A percentile compares a stretch with the other conserved stretches of the same genome.
Conservation (phyloP, 768 basidiomycete species). For the Pleurotus platypus region DNA sequence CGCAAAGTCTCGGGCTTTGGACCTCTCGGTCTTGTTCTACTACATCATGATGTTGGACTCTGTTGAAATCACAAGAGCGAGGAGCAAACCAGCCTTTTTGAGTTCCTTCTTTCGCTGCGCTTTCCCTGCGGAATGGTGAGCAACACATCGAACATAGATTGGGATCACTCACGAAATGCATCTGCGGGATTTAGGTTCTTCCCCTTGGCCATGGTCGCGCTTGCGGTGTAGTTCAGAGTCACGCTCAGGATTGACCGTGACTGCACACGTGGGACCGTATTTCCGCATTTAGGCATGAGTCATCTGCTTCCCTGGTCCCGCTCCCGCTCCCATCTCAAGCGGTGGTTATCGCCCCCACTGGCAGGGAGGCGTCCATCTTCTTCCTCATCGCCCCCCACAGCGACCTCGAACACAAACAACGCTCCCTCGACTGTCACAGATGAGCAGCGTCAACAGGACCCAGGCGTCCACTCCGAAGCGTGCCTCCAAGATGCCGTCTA, state of each 20-base stretch:
- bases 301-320: neutral
- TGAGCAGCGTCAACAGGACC: slow-evolving; percentile 33
- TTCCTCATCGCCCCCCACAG: neutral
- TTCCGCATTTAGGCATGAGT: neutral
- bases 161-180: slow-evolving; percentile 65
- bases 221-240: neutral
- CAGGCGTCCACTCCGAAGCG: slow-evolving; percentile 49
- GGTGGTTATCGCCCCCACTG: slow-evolving; percentile 41
- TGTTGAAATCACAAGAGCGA: slow-evolving; percentile 9
- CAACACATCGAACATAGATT: neutral
- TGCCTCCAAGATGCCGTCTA: slow-evolving; percentile 63
- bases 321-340: slow-evolving; percentile 19
- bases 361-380: slow-evolving; percentile 41
- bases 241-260: neutral
- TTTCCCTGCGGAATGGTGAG: slow-evolving; percentile 58
- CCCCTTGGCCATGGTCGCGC: slow-evolving; percentile 67
- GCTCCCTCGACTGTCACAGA: slow-evolving; percentile 14
- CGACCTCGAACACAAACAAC: no score
- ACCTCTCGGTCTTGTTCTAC: slow-evolving; percentile 89
- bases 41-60: slow-evolving; percentile 28
- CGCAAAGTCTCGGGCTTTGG: slow-evolving; percentile 83
- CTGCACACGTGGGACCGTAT: slow-evolving; percentile 5
- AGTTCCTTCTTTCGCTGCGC: slow-evolving; percentile 91
- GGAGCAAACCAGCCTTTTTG: slow-evolving; percentile 67
- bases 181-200: slow-evolving; percentile 94